Evolutionary conservation across 495 filamentous ascomycete species (phyloP).

Genomic region (Hypomontagnella submonticulosa): DNA sequence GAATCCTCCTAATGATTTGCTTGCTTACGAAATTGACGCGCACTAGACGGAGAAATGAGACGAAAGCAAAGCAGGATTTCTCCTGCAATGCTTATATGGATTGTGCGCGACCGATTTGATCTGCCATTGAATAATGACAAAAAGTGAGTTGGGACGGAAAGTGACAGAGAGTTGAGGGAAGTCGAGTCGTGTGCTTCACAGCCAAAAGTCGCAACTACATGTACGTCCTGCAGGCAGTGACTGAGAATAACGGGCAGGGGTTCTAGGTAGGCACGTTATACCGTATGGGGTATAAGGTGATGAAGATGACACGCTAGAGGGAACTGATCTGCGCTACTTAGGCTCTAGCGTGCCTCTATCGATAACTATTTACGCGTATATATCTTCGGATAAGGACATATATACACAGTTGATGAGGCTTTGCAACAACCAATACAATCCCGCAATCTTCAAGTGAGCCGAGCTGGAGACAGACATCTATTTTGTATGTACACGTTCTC

Average conservation of each 20-base stretch:
- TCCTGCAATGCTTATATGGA: conserved; percentile 30
- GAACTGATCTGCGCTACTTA: conserved; percentile 16
- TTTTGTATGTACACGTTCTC: too few relatives aligned
- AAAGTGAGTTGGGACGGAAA: neutral
- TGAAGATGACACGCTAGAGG: conserved; percentile 42
- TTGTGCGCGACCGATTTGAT: conserved; percentile 18
- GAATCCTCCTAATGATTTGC: neutral
- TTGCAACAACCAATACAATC: too few relatives aligned
- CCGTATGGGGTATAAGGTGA: neutral
- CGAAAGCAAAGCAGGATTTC: conserved; percentile 18
- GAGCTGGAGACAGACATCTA: too few relatives aligned
- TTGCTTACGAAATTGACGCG: conserved; percentile 5
- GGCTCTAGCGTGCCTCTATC: conserved; percentile 14
- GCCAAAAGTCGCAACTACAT: conserved; percentile 25
- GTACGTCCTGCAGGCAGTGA: conserved; percentile 1
- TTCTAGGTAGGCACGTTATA: neutral
- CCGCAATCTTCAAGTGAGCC: too few relatives aligned
- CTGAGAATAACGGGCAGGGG: conserved; percentile 8
- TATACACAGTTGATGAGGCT: too few relatives aligned
- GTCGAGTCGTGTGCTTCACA: conserved; percentile 40
- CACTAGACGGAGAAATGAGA: neutral
- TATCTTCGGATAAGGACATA: too few relatives aligned
- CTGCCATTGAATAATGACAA: conserved; percentile 33
- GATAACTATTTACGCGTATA: conserved; percentile 24
- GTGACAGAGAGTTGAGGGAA: conserved; percentile 14